Evolutionary conservation across 768 basidiomycete genomes (phyloP), one percentile per base, ranked within the genome.

Genomic region (Gloeophyllum trabeum): DNA sequence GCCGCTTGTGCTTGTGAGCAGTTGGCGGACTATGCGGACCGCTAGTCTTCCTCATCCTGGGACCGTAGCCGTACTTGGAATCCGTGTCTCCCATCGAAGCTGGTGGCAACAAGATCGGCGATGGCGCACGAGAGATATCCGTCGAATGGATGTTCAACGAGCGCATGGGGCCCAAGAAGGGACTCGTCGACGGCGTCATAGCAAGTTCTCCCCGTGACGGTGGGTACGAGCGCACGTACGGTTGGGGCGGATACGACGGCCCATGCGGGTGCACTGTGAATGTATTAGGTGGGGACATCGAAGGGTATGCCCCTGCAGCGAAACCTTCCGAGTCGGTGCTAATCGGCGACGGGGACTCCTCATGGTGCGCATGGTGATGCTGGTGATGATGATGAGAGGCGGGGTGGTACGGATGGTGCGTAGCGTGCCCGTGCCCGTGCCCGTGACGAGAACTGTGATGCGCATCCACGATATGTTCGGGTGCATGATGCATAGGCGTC

Each of bases 111-210:
- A 73, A 62, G 43, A 83, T 73, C 5, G 85, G 81, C 3, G 79
- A 81, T 1, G 85, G 80, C 0, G 80, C 83, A 36, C 83, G 73
- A 7, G 79, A 81, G 0, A 78, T 75, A 40, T 73, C 72, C 2
- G 79, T 63, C 1, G 79, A 81, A 52, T 85, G 81, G 35, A 88
- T 73, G 51, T 85, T 79, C 44, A 89, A 70, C 4, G 79, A 80
- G 42, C 81, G 71, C 49, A 89, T 61, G 2, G 83, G 82, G 0
- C 80, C 85, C 18, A 89, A 72, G 69, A 89, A 87, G 1, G 85
- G 85, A 45, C 80, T 83, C 1, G 83, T 79, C 16, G 78, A 80
- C 1, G 85, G 85, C 1, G 85, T 86, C 51, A 71, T 66, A 3
- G 58, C 46, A 51, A 66, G 60, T 39, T 66, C 67, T 20, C 46